Percentiles rank a stretch among this genome's conserved stretches.
phyloP scores from a whole-genome alignment of 164 flowering plant species.

The Aristolochia fimbriata region DNA sequence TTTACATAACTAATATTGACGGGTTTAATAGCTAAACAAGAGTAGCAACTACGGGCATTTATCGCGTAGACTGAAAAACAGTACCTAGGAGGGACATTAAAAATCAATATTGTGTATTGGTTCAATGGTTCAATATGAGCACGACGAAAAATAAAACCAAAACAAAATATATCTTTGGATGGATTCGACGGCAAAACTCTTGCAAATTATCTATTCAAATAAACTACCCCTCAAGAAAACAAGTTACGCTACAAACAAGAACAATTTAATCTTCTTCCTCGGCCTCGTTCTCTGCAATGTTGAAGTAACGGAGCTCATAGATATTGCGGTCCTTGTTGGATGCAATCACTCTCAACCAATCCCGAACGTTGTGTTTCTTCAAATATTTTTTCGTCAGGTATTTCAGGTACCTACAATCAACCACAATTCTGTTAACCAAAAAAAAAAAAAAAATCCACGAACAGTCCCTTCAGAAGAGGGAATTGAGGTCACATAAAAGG shows the following conservation, averaged over 20 bases:
- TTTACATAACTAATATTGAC: no score
- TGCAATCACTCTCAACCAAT: slow-evolving; percentile 72
- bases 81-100: no score
- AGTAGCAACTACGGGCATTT: no score
- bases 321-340: slow-evolving; percentile 63
- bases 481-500: no score
- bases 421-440: neutral
- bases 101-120: no score
- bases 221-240: neutral
- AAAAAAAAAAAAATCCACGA: no score
- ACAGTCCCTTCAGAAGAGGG: neutral
- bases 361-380: slow-evolving; percentile 74
- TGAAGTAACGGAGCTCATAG: slow-evolving; percentile 72
- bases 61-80: no score
- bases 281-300: slow-evolving; percentile 70
- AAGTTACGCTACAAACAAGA: neutral
- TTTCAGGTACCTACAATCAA: slow-evolving; percentile 47
- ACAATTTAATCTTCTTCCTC: slow-evolving; percentile 40
- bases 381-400: slow-evolving; percentile 69
- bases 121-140: no score
- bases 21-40: no score
- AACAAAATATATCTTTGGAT: neutral
- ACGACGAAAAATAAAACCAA: neutral
- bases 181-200: slow-evolving; percentile 6
- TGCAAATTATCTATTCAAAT: neutral